phyloP scores from a whole-genome alignment of 148 eudicot genomes.

The Amaranthus hypochondriacus region DNA sequence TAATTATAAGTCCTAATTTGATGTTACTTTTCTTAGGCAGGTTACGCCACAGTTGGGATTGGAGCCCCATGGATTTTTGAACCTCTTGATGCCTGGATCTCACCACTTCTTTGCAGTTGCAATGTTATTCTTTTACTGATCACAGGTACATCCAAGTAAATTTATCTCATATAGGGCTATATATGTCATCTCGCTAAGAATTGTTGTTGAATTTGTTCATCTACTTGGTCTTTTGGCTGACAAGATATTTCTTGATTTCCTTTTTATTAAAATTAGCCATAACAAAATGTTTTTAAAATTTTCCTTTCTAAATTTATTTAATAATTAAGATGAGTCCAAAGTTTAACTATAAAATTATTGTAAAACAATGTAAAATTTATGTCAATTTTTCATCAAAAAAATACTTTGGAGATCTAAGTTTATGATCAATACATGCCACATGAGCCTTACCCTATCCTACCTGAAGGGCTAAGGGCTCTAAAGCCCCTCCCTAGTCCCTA shows the following conservation, averaged over 20 bases:
- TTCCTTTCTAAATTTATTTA: no score
- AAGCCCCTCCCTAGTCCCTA: no score
- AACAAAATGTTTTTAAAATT: no score
- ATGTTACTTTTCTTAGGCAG: slow-evolving; percentile 55
- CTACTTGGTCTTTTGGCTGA: not conserved
- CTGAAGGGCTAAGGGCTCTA: no score
- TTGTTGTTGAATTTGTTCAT: slow-evolving; percentile 9
- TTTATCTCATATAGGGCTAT: slow-evolving; percentile 5
- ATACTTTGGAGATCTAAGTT: no score
- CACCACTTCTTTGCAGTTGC: slow-evolving; percentile 78
- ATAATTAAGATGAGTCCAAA: no score
- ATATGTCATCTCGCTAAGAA: not conserved
- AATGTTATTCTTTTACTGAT: slow-evolving; percentile 61
- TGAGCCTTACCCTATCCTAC: no score
- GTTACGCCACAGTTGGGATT: slow-evolving; percentile 71
- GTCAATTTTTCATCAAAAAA: no score
- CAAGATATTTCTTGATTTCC: slow-evolving; percentile 1
- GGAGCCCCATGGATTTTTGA: slow-evolving; percentile 84
- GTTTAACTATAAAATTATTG: no score
- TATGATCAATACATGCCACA: no score
- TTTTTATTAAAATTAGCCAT: not conserved
- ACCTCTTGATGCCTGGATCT: slow-evolving; percentile 43
- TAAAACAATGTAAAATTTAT: no score
- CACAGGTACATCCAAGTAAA: slow-evolving; percentile 54
- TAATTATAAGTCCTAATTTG: slow-evolving; percentile 11